Conservation (phyloP, 345 rosid species). For the Citrus australasica region DNA sequence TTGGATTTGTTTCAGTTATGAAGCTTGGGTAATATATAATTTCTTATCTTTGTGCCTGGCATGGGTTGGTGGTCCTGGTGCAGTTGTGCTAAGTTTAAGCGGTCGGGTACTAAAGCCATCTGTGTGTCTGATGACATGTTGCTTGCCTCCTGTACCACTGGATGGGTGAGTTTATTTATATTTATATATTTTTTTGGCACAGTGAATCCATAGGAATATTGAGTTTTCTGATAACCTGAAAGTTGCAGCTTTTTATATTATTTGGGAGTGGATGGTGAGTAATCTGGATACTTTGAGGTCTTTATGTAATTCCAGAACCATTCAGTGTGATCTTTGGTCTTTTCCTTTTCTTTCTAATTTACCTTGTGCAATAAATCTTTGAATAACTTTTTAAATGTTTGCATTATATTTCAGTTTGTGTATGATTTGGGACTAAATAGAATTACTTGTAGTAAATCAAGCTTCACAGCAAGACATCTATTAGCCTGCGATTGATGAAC, state of each 20-base stretch:
- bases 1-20: conserved; percentile 59
- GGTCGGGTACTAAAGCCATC: conserved; percentile 86
- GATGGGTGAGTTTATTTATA: conserved; percentile 65
- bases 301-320: neutral
- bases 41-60: conserved; percentile 89
- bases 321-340: neutral
- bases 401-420: neutral
- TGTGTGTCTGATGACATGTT: conserved; percentile 83
- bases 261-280: neutral
- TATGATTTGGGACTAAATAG: neutral
- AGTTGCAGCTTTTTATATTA: neutral
- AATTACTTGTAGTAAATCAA: neutral
- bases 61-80: conserved; percentile 99
- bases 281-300: neutral
- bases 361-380: neutral
- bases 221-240: neutral
- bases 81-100: conserved; percentile 85
- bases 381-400: neutral
- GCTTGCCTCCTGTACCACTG: conserved; percentile 76
- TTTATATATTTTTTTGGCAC: neutral
- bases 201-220: neutral
- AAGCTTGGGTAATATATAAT: conserved; percentile 98
- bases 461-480: neutral
- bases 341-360: neutral
- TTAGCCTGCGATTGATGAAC: conserved; percentile 14